Evolutionary conservation across 2,329 filamentous ascomycete species (phyloP).

Genomic region (Penicillium freii): DNA sequence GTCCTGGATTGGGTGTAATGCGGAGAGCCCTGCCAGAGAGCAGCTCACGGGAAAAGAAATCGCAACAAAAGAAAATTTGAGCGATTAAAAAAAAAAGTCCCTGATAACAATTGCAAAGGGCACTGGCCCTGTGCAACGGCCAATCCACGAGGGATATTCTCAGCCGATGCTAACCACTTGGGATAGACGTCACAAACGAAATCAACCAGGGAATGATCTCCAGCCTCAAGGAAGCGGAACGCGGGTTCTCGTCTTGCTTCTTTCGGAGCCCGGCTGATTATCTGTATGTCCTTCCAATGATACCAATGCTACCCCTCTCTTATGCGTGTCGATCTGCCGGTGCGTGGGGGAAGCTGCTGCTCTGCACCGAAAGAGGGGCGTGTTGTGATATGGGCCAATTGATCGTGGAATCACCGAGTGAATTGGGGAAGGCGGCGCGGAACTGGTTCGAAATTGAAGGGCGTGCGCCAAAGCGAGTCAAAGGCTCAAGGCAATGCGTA

Average conservation of each 20-base stretch:
- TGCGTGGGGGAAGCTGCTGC: conserved; percentile 37
- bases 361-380: conserved; percentile 26
- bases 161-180: conserved; percentile 19
- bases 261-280: conserved; percentile 21
- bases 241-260: conserved; percentile 18
- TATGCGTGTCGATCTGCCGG: conserved; percentile 32
- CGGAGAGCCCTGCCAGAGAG: conserved; percentile 44
- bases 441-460: conserved; percentile 14
- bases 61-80: conserved; percentile 18
- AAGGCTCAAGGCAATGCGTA: conserved; percentile 27
- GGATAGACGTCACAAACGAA: conserved; percentile 22
- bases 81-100: conserved; percentile 14
- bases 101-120: conserved; percentile 26
- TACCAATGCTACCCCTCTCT: conserved; percentile 30
- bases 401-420: conserved; percentile 22
- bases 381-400: conserved; percentile 33
- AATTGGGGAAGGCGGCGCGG: conserved; percentile 16
- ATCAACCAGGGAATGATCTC: conserved; percentile 21
- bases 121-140: conserved; percentile 24
- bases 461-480: conserved; percentile 25
- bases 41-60: conserved; percentile 31
- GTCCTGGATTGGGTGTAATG: conserved; percentile 40
- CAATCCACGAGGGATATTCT: conserved; percentile 13
- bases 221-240: conserved; percentile 18
- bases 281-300: conserved; percentile 19